Evolutionary conservation across 164 flowering plant genomes (phyloP).

Genomic region (Berberis vulgaris): DNA sequence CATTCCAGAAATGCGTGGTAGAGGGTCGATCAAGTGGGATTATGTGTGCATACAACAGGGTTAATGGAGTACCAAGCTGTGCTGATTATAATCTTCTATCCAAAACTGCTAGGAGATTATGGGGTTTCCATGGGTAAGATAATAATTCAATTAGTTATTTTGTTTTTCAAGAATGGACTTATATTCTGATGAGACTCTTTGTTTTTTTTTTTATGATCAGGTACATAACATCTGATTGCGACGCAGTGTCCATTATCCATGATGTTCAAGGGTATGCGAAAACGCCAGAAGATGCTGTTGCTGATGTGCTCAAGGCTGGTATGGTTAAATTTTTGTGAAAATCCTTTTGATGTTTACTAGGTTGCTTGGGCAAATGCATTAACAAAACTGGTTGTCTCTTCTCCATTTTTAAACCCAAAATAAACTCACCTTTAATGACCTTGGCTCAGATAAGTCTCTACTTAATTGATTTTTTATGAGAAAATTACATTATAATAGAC

Average conservation of each 20-base stretch:
- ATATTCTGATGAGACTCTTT: neutral
- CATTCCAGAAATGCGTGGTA: slow-evolving; percentile 65
- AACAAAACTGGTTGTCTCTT: no score
- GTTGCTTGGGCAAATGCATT: no score
- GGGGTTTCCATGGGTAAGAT: slow-evolving; percentile 72
- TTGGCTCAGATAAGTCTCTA: no score
- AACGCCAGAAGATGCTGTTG: slow-evolving; percentile 83
- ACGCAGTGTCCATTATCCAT: slow-evolving; percentile 61
- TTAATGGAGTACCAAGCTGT: slow-evolving; percentile 83
- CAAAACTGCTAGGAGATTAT: slow-evolving; percentile 46
- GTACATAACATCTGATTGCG: slow-evolving; percentile 91
- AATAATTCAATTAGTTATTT: neutral
- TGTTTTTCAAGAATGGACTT: neutral
- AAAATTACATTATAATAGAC: no score
- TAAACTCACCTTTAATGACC: no score
- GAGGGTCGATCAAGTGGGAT: slow-evolving; percentile 73
- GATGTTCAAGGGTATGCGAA: slow-evolving; percentile 54
- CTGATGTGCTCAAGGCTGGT: slow-evolving; percentile 81
- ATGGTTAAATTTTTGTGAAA: neutral
- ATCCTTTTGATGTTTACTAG: no score
- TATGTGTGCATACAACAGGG: slow-evolving; percentile 86
- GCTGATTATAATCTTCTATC: slow-evolving; percentile 65
- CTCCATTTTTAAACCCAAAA: no score
- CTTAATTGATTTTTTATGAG: no score
- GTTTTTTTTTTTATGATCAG: slow-evolving; percentile 22